Percentiles rank a stretch among this genome's conserved stretches.
These are phyloP conservation scores for Aspergillus bombycis DNA, from an alignment of 2,329 filamentous ascomycete species.

Conservation along the genomic window DNA sequence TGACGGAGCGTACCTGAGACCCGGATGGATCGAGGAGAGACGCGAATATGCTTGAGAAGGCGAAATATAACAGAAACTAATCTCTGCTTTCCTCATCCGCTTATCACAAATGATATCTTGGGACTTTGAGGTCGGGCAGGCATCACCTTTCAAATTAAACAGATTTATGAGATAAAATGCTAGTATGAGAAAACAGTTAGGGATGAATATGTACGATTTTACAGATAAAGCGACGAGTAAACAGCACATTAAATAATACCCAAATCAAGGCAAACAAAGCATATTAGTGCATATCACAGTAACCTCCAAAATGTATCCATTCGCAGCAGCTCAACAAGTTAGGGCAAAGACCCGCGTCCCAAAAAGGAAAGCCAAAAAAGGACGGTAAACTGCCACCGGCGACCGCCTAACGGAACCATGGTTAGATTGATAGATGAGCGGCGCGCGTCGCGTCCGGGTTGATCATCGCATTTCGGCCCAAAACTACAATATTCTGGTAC, in stretches of 20 bases:
- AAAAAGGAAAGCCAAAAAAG: background rate
- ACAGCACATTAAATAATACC: background rate
- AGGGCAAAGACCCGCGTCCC: background rate
- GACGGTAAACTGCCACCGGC: background rate
- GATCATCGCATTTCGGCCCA: slow-evolving; percentile 12
- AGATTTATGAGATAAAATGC: background rate
- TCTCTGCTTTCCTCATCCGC: too few species aligned
- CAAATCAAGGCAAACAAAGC: background rate
- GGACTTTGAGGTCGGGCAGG: too few species aligned
- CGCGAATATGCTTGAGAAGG: slow-evolving; percentile 41
- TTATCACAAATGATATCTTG: background rate
- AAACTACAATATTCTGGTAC: slow-evolving; percentile 10
- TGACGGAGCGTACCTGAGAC: slow-evolving; percentile 49
- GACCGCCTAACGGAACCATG: background rate
- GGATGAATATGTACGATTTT: too few species aligned
- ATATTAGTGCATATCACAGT: background rate
- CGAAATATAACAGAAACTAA: background rate
- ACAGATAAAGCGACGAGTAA: background rate
- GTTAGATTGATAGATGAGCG: slow-evolving; percentile 1
- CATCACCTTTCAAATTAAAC: background rate
- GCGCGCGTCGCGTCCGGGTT: slow-evolving; percentile 33
- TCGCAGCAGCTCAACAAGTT: background rate
- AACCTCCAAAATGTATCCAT: background rate
- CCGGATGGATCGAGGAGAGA: slow-evolving; percentile 51
- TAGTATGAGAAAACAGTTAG: background rate